Evolutionary conservation across 306 rosid genomes (phyloP), one percentile per base, ranked within the genome.

Genomic region (Dalbergia cochinchinensis): DNA sequence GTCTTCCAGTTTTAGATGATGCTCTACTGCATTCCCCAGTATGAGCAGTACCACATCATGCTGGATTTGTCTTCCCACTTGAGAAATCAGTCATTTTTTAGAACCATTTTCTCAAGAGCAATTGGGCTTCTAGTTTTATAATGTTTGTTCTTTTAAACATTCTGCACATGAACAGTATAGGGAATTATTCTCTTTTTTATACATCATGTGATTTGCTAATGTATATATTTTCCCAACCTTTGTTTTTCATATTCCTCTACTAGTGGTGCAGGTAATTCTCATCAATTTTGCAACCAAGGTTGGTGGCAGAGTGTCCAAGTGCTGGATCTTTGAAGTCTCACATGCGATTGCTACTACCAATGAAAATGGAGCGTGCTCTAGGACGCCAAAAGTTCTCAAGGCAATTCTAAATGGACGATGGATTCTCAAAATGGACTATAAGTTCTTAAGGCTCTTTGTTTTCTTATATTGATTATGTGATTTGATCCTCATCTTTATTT

Each of bases 361-460:
- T 84, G 91, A 82, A 65, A 87, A 89, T 13, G 98, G 93, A 77
- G 96, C 97, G 41, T 95, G 94, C 84, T 84, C 92, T 18, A 84
- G 99, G 83, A 95, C 98, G 1, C 84, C 90, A 58, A 92, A 93
- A 85, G 92, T 88, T 53, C 90, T 92, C 50, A 89, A 87, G 98
- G 99, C 89, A 66, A 89, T 93, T 86, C 78, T 93, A 74, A 83
- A 87, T 71, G 98, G 98, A 57, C 85, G 77, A 74, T 95, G 99
- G 99, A 62, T 95, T 81, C 88, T 95, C 75, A 93, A 87, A 71
- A 72, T 93, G 66, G 98, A 87, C 58, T 95, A 98, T 95, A 87
- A 84, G 97, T 76, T 80, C 57, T 66, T 69, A 5, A 39, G 53
- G n/a, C 26, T 42, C 50, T 45, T 58, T 65, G 26, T 35, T 3